These are phyloP conservation scores for Pseudonitzschia multistriata DNA, from an alignment of 108 stramenopile species.

Conservation along the genomic window DNA sequence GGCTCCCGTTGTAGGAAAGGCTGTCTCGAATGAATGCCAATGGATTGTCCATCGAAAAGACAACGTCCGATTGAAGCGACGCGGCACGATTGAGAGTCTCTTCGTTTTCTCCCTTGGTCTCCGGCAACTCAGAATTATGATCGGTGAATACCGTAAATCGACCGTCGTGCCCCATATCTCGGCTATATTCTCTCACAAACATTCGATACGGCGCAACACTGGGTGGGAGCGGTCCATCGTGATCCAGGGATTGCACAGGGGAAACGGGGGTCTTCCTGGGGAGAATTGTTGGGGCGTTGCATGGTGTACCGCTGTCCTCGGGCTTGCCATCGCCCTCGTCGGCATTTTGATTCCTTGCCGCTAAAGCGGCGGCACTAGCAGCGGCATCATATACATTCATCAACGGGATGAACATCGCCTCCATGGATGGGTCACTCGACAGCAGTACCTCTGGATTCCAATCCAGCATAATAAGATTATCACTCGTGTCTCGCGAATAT, in stretches of 20 bases:
- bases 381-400: conserved; percentile 16
- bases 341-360: background rate
- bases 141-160: background rate
- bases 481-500: background rate
- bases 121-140: background rate
- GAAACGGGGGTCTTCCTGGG: background rate
- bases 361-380: background rate
- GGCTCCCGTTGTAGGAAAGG: background rate
- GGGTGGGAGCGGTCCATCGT: conserved; percentile 4
- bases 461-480: background rate
- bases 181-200: conserved; percentile 11
- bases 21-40: conserved; percentile 12
- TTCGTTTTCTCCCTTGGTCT: background rate
- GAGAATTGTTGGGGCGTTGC: background rate
- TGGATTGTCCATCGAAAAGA: conserved; percentile 14
- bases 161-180: conserved; percentile 13
- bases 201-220: conserved; percentile 13
- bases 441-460: background rate
- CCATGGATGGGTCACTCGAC: conserved; percentile 6
- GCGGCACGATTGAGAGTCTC: background rate
- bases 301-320: background rate
- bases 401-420: conserved; percentile 1
- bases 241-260: background rate
- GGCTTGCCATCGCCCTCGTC: background rate
- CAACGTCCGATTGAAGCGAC: conserved; percentile 11